Percentiles rank a stretch among this genome's conserved stretches.
These are phyloP conservation scores for Sporormia fimetaria DNA, from an alignment of 495 filamentous ascomycete species.

Conservation along the genomic window DNA sequence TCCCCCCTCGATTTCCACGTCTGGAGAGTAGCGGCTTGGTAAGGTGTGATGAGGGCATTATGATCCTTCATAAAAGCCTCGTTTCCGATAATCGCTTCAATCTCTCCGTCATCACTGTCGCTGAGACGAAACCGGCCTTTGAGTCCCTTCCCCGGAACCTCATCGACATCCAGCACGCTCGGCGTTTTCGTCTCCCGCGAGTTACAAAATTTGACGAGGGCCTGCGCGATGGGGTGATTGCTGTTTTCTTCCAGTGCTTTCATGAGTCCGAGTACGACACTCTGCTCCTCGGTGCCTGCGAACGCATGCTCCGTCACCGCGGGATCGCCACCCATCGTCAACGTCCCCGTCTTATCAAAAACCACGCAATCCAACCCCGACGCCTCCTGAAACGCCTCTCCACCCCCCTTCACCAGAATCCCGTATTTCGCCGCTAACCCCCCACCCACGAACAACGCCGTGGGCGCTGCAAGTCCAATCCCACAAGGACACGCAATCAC, in stretches of 20 bases:
- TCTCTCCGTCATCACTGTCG: constrained; percentile 42
- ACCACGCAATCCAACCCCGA: constrained; percentile 76
- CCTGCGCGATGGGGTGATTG: constrained; percentile 77
- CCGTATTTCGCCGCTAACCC: constrained; percentile 80
- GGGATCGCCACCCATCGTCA: constrained; percentile 75
- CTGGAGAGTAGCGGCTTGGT: constrained; percentile 12
- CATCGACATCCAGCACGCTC: constrained; percentile 45
- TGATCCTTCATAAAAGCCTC: constrained; percentile 53
- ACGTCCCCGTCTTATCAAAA: constrained; percentile 92
- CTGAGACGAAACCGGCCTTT: constrained; percentile 52
- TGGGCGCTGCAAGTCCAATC: constrained; percentile 82
- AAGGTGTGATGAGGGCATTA: constrained; percentile 15
- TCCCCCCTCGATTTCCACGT: constrained; percentile 30
- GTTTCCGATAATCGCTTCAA: constrained; percentile 73
- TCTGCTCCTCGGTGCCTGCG: constrained; percentile 34
- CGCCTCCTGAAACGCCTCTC: constrained; percentile 91
- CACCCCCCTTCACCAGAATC: constrained; percentile 89
- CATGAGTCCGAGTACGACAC: constrained; percentile 43
- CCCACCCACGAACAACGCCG: constrained; percentile 83
- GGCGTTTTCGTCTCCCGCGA: constrained; percentile 27
- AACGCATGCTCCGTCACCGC: constrained; percentile 62
- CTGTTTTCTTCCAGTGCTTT: constrained; percentile 68
- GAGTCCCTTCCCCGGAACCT: constrained; percentile 74
- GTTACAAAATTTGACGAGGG: constrained; percentile 59
- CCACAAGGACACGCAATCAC: constrained; percentile 93